Percentiles rank a stretch among this genome's conserved stretches.
Evolutionary conservation across 208 protist species (phyloP).

Genomic region (Ichthyophonus hoferi): DNA sequence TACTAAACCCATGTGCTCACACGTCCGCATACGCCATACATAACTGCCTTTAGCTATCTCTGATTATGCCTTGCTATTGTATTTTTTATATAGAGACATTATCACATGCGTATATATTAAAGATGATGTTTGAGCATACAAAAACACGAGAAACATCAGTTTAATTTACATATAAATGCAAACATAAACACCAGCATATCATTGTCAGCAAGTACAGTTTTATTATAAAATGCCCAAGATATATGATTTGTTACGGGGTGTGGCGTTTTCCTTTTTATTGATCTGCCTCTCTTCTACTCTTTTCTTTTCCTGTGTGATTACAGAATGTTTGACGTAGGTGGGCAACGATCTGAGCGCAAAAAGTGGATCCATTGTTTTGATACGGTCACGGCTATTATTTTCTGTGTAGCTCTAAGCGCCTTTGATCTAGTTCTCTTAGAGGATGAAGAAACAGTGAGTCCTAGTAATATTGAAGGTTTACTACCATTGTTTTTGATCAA

Average conservation of each 20-base stretch:
- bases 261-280: background rate
- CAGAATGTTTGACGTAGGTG: slow-evolving; percentile 69
- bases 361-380: slow-evolving; percentile 63
- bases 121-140: too few relatives aligned
- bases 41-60: too few relatives aligned
- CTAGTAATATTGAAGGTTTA: background rate
- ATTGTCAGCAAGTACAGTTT: background rate
- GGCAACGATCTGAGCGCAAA: slow-evolving; percentile 64
- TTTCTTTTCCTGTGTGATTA: background rate
- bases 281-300: background rate
- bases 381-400: slow-evolving; percentile 72
- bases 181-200: too few relatives aligned
- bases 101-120: too few relatives aligned
- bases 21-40: too few relatives aligned
- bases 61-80: too few relatives aligned
- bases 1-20: too few relatives aligned
- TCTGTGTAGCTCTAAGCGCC: slow-evolving; percentile 62
- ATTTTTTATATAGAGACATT: too few relatives aligned
- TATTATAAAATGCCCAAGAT: background rate
- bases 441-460: slow-evolving; percentile 52
- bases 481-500: too few relatives aligned
- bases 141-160: too few relatives aligned
- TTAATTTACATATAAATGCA: too few relatives aligned
- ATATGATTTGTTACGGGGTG: background rate
- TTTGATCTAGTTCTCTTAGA: slow-evolving; percentile 69